Conservation (phyloP, 768 basidiomycete genomes). For the Russula sp. region DNA sequence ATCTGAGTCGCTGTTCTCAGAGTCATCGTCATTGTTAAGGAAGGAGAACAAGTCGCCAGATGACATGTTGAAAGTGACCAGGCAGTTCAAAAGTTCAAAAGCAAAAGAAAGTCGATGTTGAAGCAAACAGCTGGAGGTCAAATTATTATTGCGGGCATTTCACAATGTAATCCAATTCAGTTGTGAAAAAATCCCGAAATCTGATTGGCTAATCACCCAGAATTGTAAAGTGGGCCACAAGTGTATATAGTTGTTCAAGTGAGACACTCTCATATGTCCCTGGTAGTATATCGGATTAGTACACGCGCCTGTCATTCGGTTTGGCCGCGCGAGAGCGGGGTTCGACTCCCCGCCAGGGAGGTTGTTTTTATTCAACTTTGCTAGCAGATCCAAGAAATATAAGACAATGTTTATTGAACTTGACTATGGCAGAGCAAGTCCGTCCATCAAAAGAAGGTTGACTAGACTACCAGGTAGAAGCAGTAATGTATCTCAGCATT, state of each 20-base stretch:
- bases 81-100: no score
- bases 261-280: background rate
- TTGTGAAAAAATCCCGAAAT: no score
- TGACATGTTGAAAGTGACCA: constrained; percentile 23
- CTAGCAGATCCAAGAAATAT: background rate
- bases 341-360: constrained; percentile 31
- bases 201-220: no score
- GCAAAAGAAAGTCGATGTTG: background rate
- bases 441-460: no score
- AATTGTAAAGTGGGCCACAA: no score
- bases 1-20: constrained; percentile 33
- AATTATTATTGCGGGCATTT: background rate
- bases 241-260: no score
- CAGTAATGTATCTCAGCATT: background rate
- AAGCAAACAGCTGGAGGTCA: background rate
- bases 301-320: constrained; percentile 20
- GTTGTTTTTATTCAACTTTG: background rate
- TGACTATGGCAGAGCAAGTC: background rate
- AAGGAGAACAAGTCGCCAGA: constrained; percentile 59
- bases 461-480: background rate
- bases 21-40: constrained; percentile 35
- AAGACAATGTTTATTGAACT: background rate
- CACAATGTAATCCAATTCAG: no score
- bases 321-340: constrained; percentile 29
- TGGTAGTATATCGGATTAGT: constrained; percentile 24